Base-by-base conservation (phyloP, 208 protist species). In the Trypanosoma cruzi region DNA sequence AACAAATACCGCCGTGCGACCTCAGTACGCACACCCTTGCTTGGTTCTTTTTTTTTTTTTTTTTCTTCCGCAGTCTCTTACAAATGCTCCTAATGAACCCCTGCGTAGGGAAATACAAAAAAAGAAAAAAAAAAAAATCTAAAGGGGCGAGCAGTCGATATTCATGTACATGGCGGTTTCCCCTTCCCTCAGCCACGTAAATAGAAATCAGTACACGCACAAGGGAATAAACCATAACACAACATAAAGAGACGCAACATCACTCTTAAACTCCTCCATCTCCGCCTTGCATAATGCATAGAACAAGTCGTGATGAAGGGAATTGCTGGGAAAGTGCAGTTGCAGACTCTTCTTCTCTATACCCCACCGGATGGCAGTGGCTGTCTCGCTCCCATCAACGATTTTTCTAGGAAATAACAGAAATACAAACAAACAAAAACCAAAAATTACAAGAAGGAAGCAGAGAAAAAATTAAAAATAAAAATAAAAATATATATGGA, bases 21-120 rank as follows among this genome's bases (percentile, higher is more conserved):
- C 44, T 22, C 4, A 20, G 4, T 22, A 6, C 11, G 16, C 4
- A 6, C 16, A 14, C 44, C 20, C 10, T 13, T 22, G 20, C 16
- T 49, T 60, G 16, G 5, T 52, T 4, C 24, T 57, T 56, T 68
- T 67, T 54, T 68, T 73, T 54, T 73, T 52, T 49, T 65, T 32
- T 11, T 68, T 63, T 34, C 16, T 7, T 20, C 46, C 14, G n/a
- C 4, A 52, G n/a, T n/a, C n/a, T n/a, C n/a, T n/a, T n/a, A n/a
- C n/a, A n/a, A n/a, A n/a, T n/a, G n/a, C n/a, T n/a, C n/a, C n/a
- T n/a, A n/a, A n/a, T n/a, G n/a, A n/a, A n/a, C n/a, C n/a, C n/a
- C n/a, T n/a, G n/a, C n/a, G n/a, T n/a, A n/a, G n/a, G n/a, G n/a
- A n/a, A 16, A 53, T 24, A 53, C 48, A 53, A 53, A 53, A 16